phyloP scores from a whole-genome alignment of 805 yeast species.

The Nakazawaea anatomiae region DNA sequence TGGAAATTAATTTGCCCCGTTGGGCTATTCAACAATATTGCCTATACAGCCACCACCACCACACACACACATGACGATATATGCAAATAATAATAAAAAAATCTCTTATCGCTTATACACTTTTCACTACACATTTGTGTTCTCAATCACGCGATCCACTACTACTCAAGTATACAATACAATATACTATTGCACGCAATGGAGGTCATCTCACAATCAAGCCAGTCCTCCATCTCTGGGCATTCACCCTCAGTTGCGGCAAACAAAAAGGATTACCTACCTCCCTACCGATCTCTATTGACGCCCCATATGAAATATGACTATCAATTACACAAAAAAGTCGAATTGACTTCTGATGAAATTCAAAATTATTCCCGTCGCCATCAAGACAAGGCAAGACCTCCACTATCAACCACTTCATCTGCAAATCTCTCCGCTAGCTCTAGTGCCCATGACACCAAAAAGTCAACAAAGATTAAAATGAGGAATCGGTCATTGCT shows the following conservation, averaged over 20 bases:
- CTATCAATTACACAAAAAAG: slow-evolving; percentile 28
- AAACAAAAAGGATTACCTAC: slow-evolving; percentile 24
- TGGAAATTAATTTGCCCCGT: no score
- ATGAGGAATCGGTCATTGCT: slow-evolving; percentile 45
- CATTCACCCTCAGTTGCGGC: background rate
- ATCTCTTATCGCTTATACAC: no score
- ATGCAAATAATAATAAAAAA: no score
- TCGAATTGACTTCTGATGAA: slow-evolving; percentile 10
- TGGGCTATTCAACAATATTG: no score
- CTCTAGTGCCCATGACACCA: background rate
- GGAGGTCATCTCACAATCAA: background rate
- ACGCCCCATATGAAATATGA: slow-evolving; percentile 45
- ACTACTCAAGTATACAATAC: background rate
- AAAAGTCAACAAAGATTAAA: slow-evolving; percentile 19
- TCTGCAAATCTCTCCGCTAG: slow-evolving; percentile 7
- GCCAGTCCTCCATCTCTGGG: background rate
- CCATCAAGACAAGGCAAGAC: slow-evolving; percentile 22
- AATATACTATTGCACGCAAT: background rate
- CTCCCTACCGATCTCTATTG: slow-evolving; percentile 48
- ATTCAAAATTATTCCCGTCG: slow-evolving; percentile 26
- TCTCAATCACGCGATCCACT: background rate
- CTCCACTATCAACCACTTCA: slow-evolving; percentile 11
- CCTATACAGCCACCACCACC: no score
- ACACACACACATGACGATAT: no score
- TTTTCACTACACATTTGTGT: no score